A percentile compares a stretch with the other conserved stretches of the same genome.
Conservation (phyloP, 2,329 filamentous ascomycete genomes). For the Cryphonectria naterciae region DNA sequence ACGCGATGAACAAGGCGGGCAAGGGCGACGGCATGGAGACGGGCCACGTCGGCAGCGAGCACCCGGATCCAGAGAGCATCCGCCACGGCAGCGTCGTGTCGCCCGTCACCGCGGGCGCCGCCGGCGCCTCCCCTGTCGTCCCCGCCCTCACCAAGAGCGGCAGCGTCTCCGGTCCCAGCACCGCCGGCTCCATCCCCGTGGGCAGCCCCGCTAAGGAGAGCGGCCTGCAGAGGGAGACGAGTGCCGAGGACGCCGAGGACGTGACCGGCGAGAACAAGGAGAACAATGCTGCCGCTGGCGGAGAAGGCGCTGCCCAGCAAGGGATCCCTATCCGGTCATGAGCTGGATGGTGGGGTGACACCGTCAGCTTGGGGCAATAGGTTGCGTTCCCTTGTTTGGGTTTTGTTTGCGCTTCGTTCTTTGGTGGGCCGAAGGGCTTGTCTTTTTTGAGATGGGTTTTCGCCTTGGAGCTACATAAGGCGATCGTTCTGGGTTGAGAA, state of each 20-base stretch:
- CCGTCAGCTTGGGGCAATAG: not conserved
- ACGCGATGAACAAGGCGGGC: slow-evolving; percentile 94
- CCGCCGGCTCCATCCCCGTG: slow-evolving; percentile 54
- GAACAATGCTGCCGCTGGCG: slow-evolving; percentile 21
- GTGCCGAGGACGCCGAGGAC: slow-evolving; percentile 61
- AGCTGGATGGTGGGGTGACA: slow-evolving; percentile 22
- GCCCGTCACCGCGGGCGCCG: slow-evolving; percentile 50
- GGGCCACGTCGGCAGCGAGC: slow-evolving; percentile 90
- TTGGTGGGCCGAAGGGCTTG: not conserved
- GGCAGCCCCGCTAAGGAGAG: slow-evolving; percentile 92
- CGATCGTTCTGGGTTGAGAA: slow-evolving; percentile 5
- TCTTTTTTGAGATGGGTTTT: not conserved
- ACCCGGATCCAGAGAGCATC: slow-evolving; percentile 94
- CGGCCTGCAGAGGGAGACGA: slow-evolving; percentile 83
- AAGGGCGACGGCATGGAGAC: slow-evolving; percentile 94
- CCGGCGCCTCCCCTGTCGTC: slow-evolving; percentile 26
- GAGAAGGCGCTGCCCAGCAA: slow-evolving; percentile 41
- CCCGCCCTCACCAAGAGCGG: slow-evolving; percentile 30
- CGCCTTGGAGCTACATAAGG: not conserved
- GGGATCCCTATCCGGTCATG: slow-evolving; percentile 69
- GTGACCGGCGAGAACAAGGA: slow-evolving; percentile 40
- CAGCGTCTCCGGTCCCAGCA: slow-evolving; percentile 48
- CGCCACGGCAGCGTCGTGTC: slow-evolving; percentile 72
- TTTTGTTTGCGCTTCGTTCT: not conserved
- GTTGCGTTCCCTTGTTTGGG: not conserved